Evolutionary conservation across 192 early-diverging fungal species (phyloP).

Genomic region (Backusella circina): DNA sequence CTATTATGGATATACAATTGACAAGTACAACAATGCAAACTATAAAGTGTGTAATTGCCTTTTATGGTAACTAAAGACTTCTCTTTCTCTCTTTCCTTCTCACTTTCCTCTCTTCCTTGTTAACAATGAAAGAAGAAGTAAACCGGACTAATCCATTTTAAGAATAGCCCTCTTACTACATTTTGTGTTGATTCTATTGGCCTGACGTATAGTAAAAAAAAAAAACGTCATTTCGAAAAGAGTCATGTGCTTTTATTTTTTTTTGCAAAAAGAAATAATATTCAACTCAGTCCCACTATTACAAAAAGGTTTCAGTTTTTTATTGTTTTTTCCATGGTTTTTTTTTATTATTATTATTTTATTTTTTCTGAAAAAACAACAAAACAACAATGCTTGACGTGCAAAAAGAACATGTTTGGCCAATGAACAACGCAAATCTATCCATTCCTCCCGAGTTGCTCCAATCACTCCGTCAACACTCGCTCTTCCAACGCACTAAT

Average conservation of each 20-base stretch:
- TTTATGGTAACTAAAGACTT: not conserved
- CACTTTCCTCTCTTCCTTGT: not conserved
- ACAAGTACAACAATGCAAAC: not conserved
- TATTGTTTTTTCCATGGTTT: not conserved
- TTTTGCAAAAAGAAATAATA: not conserved
- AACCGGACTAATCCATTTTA: not conserved
- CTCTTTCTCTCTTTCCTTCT: not conserved
- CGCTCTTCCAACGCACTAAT: conserved; percentile 30
- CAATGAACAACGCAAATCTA: not conserved
- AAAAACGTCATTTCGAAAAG: not conserved
- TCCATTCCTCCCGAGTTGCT: conserved; percentile 26
- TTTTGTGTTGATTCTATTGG: not conserved
- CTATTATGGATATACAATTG: not conserved
- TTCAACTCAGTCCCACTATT: not conserved
- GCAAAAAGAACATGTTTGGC: not conserved
- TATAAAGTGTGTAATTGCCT: not conserved
- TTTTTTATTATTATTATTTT: not conserved
- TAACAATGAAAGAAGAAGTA: not conserved
- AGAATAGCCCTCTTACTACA: not conserved
- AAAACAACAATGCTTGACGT: conserved; percentile 8
- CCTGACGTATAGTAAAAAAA: not conserved
- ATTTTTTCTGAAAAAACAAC: not conserved
- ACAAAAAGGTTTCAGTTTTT: not conserved
- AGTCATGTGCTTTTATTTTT: not conserved
- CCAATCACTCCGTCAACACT: conserved; percentile 24